Conservation (phyloP, 371 early-diverging fungal genomes). For the Lichtheimia hyalospora region DNA sequence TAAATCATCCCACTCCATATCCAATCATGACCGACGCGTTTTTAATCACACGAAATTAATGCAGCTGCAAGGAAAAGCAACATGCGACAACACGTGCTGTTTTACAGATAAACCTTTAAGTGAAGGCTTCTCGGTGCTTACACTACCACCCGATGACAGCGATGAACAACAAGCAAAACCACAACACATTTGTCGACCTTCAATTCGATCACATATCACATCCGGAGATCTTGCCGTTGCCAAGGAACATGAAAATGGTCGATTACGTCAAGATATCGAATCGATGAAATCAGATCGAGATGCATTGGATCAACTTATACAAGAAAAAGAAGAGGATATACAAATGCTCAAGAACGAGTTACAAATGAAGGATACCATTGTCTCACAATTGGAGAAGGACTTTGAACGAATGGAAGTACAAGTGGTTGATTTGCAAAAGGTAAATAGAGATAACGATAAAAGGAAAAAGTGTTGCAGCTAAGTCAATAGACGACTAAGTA, state of each 20-base stretch:
- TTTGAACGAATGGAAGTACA: slow-evolving; percentile 45
- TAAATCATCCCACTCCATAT: not conserved
- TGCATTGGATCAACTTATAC: slow-evolving; percentile 21
- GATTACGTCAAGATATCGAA: slow-evolving; percentile 27
- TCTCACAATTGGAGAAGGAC: slow-evolving; percentile 45
- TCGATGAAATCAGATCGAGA: slow-evolving; percentile 28
- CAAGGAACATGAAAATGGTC: slow-evolving; percentile 30
- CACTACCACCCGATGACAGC: slow-evolving; percentile 26
- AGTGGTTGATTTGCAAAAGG: slow-evolving; percentile 45
- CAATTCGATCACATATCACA: slow-evolving; percentile 31
- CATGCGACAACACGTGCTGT: slow-evolving; percentile 41
- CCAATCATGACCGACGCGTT: not conserved
- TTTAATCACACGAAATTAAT: not conserved
- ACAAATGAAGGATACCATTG: slow-evolving; percentile 43
- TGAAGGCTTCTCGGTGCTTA: slow-evolving; percentile 23
- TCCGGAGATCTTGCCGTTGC: slow-evolving; percentile 19
- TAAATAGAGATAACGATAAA: slow-evolving; percentile 3
- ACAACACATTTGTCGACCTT: slow-evolving; percentile 45
- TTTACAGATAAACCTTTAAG: slow-evolving; percentile 34
- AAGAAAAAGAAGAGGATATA: slow-evolving; percentile 43
- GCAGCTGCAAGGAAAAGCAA: slow-evolving; percentile 32
- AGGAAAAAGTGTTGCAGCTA: not conserved
- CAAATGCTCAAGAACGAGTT: slow-evolving; percentile 41
- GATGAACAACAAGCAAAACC: slow-evolving; percentile 24
- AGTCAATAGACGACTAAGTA: too few relatives aligned